Conservation (phyloP, 1,139 yeast genomes). For the Hyphopichia burtonii region DNA sequence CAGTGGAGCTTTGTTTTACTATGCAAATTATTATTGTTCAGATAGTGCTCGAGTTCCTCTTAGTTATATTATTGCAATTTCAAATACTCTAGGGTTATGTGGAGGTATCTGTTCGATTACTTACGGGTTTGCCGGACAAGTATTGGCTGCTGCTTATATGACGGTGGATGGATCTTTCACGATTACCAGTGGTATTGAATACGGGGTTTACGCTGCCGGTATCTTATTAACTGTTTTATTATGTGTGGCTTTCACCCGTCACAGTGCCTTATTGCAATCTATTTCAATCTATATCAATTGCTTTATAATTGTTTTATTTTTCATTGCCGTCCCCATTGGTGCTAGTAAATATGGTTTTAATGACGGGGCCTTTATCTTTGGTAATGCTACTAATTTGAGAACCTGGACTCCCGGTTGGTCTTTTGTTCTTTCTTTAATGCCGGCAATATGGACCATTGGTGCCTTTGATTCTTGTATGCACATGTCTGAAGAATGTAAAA, state of each 20-base stretch:
- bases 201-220: constrained; percentile 39
- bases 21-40: constrained; percentile 46
- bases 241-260: constrained; percentile 34
- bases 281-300: constrained; percentile 57
- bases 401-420: constrained; percentile 72
- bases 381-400: constrained; percentile 51
- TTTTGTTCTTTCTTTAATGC: constrained; percentile 46
- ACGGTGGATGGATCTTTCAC: constrained; percentile 30
- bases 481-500: constrained; percentile 68
- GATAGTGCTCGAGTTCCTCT: constrained; percentile 31
- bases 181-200: constrained; percentile 29
- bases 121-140: constrained; percentile 38
- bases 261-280: constrained; percentile 59
- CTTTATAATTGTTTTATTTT: constrained; percentile 53
- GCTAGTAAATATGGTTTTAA: constrained; percentile 35
- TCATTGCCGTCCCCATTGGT: constrained; percentile 67
- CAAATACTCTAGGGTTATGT: constrained; percentile 35
- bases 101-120: constrained; percentile 40
- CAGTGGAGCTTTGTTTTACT: constrained; percentile 66
- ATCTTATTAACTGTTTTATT: constrained; percentile 25
- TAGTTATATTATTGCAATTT: constrained; percentile 22
- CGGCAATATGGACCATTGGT: constrained; percentile 67
- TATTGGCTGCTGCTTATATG: constrained; percentile 34
- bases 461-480: constrained; percentile 74
- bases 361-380: constrained; percentile 50